Conservation (phyloP, 2,329 filamentous ascomycete genomes). For the Fusarium sp. region DNA sequence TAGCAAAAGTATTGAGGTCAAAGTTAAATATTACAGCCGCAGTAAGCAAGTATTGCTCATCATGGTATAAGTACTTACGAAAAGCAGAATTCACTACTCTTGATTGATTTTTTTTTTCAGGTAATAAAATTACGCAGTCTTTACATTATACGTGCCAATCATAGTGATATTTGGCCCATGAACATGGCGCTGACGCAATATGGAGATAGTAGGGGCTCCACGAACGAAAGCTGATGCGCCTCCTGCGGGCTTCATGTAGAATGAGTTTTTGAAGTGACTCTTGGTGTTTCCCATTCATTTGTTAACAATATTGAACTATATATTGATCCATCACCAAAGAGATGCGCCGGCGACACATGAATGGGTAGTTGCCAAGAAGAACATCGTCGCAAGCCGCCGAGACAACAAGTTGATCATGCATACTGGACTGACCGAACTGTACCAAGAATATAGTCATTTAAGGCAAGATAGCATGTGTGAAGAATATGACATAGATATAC, state of each 20-base stretch:
- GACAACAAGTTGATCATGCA: accelerated
- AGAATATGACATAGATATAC: no score
- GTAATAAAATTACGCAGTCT: no score
- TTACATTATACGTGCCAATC: no score
- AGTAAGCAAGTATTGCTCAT: no score
- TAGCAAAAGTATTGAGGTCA: no score
- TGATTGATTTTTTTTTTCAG: no score
- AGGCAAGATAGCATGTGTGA: no score
- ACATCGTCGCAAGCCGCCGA: accelerated
- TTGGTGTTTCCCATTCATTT: background rate
- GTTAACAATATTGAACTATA: background rate
- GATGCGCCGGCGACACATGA: background rate
- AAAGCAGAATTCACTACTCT: no score
- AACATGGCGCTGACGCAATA: background rate
- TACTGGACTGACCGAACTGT: background rate
- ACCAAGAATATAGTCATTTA: accelerated
- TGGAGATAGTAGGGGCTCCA: background rate
- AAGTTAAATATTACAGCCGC: no score
- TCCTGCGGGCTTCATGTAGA: accelerated
- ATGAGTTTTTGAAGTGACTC: background rate
- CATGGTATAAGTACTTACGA: no score
- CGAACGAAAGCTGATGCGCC: accelerated
- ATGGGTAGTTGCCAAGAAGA: accelerated
- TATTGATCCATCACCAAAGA: background rate
- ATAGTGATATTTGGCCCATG: background rate